These are phyloP conservation scores for Claviceps sp. DNA, from an alignment of 2,329 filamentous ascomycete species.

Conservation along the genomic window DNA sequence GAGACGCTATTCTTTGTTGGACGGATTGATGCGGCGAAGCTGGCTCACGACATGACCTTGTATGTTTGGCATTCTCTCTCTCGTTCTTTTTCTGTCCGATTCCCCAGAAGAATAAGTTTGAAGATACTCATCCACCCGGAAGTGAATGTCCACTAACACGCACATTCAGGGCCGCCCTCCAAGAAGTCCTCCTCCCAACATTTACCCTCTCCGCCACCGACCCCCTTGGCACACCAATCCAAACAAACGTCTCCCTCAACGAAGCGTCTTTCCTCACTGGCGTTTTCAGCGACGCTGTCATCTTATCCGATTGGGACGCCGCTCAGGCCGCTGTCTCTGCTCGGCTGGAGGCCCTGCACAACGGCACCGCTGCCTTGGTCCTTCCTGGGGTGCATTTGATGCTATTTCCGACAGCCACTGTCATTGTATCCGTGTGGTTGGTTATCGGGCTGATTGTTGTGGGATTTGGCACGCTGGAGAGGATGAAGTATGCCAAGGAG, in stretches of 20 bases:
- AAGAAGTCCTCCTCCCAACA: slow-evolving; percentile 52
- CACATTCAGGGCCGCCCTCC: slow-evolving; percentile 36
- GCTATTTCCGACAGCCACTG: slow-evolving; percentile 56
- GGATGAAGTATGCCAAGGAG: slow-evolving; percentile 51
- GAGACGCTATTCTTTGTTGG: slow-evolving; percentile 58
- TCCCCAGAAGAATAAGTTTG: too few species aligned
- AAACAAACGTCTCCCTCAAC: slow-evolving; percentile 53
- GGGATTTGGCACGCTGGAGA: slow-evolving; percentile 51
- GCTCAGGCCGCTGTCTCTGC: slow-evolving; percentile 38
- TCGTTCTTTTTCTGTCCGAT: too few species aligned
- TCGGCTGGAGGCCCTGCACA: slow-evolving; percentile 29
- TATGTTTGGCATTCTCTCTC: slow-evolving; percentile 26
- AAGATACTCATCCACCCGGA: too few species aligned
- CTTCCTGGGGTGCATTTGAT: slow-evolving; percentile 55
- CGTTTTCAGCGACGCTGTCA: slow-evolving; percentile 47
- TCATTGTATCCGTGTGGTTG: slow-evolving; percentile 52
- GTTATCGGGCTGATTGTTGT: slow-evolving; percentile 41
- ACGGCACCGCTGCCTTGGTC: slow-evolving; percentile 49
- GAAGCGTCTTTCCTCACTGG: slow-evolving; percentile 60
- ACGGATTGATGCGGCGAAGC: slow-evolving; percentile 45
- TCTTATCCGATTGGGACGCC: slow-evolving; percentile 35
- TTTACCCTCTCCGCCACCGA: slow-evolving; percentile 51
- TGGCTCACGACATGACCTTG: slow-evolving; percentile 45
- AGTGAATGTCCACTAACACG: background rate
- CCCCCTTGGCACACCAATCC: slow-evolving; percentile 35